Conservation (phyloP, 192 early-diverging fungal species). For the Geranomyces michiganensis region DNA sequence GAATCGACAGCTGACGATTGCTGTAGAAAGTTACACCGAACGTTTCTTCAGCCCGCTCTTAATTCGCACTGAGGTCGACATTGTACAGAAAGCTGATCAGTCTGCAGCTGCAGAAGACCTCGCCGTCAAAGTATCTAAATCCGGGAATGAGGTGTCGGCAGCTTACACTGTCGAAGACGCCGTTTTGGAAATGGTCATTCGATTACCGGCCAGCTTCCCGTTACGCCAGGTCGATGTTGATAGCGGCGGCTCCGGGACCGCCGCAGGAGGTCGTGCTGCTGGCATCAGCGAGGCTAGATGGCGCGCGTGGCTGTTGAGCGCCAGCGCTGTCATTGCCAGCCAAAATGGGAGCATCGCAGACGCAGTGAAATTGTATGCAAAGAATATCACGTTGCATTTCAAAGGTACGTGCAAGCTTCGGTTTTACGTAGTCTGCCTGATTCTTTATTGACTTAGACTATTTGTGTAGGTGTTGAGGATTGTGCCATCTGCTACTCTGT, state of each 20-base stretch:
- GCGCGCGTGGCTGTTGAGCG: slow-evolving; percentile 69
- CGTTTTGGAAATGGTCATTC: slow-evolving; percentile 71
- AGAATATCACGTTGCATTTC: slow-evolving; percentile 91
- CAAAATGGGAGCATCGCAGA: slow-evolving; percentile 83
- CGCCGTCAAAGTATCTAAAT: slow-evolving; percentile 63
- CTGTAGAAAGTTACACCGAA: slow-evolving; percentile 79
- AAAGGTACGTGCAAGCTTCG: slow-evolving; percentile 56
- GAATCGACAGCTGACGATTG: slow-evolving; percentile 70
- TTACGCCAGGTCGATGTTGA: slow-evolving; percentile 72
- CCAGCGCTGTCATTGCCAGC: slow-evolving; percentile 58
- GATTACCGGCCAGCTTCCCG: slow-evolving; percentile 70
- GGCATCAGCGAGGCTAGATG: slow-evolving; percentile 71
- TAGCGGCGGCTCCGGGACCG: slow-evolving; percentile 39
- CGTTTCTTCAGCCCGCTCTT: slow-evolving; percentile 68
- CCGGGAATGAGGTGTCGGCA: slow-evolving; percentile 69
- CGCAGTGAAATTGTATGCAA: slow-evolving; percentile 74
- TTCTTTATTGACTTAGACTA: not conserved
- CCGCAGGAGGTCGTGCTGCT: slow-evolving; percentile 55
- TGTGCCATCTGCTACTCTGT: slow-evolving; percentile 98
- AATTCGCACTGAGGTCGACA: slow-evolving; percentile 63
- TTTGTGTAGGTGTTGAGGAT: slow-evolving; percentile 72
- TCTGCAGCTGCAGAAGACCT: slow-evolving; percentile 57
- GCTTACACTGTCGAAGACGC: slow-evolving; percentile 80
- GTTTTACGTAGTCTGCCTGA: not conserved
- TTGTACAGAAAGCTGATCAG: slow-evolving; percentile 53